Conservation (phyloP, 768 basidiomycete species). For the Nevesoporus exiguus region DNA sequence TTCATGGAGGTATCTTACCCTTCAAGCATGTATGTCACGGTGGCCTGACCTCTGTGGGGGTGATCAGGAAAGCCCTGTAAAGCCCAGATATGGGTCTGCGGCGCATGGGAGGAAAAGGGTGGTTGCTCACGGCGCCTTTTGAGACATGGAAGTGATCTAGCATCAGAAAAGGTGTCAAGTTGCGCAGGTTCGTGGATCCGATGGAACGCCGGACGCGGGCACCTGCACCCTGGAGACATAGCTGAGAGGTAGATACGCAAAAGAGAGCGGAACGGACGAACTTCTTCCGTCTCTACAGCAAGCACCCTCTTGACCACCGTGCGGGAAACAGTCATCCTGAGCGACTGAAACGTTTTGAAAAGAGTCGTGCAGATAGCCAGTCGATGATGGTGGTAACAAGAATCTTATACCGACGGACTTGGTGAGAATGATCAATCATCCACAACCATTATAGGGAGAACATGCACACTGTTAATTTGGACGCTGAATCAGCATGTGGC, state of each 20-base stretch:
- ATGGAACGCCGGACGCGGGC: conserved; percentile 85
- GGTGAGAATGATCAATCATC: neutral
- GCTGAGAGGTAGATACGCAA: neutral
- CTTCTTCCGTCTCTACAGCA: conserved; percentile 73
- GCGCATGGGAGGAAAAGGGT: neutral
- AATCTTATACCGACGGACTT: neutral
- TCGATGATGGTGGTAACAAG: neutral
- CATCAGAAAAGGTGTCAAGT: conserved; percentile 90
- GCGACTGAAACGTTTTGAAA: neutral
- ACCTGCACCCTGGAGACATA: conserved; percentile 58
- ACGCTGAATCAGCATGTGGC: conserved; percentile 8
- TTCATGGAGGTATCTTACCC: conserved; percentile 43
- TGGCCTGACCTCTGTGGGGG: conserved; percentile 87
- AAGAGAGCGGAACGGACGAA: conserved; percentile 22
- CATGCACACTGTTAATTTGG: neutral
- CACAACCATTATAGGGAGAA: neutral
- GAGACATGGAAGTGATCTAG: conserved; percentile 76
- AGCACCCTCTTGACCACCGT: conserved; percentile 73
- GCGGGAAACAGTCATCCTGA: conserved; percentile 49
- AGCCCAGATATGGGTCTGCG: neutral
- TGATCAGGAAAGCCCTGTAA: conserved; percentile 88
- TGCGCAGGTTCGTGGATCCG: conserved; percentile 67
- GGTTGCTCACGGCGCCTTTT: conserved; percentile 57
- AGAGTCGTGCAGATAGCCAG: neutral
- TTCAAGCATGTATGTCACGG: conserved; percentile 86